These are phyloP conservation scores for Rhodotorula graminis DNA, from an alignment of 768 basidiomycete genomes.

Conservation along the genomic window DNA sequence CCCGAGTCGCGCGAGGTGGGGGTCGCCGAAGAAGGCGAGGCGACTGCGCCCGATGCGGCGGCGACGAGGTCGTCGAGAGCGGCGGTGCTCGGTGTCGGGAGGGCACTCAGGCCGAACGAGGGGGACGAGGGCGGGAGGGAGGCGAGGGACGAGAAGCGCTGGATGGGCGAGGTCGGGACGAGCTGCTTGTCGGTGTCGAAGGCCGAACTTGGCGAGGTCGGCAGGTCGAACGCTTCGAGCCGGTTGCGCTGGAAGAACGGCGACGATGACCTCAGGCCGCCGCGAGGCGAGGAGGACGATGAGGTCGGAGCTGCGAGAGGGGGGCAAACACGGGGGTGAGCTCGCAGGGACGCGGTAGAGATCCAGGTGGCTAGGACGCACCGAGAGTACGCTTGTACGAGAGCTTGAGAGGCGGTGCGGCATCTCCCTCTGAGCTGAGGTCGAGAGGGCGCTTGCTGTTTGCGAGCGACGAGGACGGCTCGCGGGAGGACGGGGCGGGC, in stretches of 20 bases:
- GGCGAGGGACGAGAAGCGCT: not conserved
- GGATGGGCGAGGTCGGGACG: slow-evolving; percentile 4
- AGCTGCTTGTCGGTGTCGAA: not conserved
- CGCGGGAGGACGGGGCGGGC: not conserved
- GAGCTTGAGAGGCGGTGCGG: not conserved
- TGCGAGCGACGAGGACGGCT: not conserved
- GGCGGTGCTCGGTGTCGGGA: not conserved
- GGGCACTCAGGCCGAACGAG: not conserved
- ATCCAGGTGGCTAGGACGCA: not conserved
- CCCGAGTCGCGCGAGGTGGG: not conserved
- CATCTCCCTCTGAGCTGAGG: not conserved
- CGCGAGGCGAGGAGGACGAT: not conserved
- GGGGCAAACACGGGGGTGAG: not conserved
- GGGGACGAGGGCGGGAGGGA: slow-evolving; percentile 29
- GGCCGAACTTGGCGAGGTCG: slow-evolving; percentile 12
- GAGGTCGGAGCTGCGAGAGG: not conserved
- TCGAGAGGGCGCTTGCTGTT: slow-evolving; percentile 7
- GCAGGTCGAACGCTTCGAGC: slow-evolving; percentile 21
- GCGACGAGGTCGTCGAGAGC: not conserved
- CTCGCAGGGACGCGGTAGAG: not conserved
- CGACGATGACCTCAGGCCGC: slow-evolving; percentile 1
- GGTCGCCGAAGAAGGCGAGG: not conserved
- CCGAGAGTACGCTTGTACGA: not conserved
- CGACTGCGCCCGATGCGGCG: not conserved
- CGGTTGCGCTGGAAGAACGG: slow-evolving; percentile 16